Conservation (phyloP, 495 filamentous ascomycete genomes). For the Penicillium lividum region DNA sequence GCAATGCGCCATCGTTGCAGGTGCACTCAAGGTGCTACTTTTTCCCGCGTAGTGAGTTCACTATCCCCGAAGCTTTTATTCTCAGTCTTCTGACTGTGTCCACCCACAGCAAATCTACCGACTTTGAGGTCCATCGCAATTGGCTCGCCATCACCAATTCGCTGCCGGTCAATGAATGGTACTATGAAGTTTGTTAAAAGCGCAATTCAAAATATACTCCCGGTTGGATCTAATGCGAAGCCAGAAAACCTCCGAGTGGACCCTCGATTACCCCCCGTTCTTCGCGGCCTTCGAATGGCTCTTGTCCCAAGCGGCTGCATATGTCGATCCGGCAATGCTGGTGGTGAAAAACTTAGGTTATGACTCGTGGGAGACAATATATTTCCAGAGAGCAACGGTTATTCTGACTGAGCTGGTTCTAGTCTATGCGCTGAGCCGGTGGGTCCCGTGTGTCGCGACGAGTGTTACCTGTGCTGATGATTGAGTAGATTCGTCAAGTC, state of each 20-base stretch:
- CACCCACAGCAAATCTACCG: constrained; percentile 84
- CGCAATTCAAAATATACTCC: neutral
- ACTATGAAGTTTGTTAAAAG: constrained; percentile 68
- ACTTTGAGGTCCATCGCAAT: constrained; percentile 98
- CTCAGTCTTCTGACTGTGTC: neutral
- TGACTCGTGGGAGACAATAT: constrained; percentile 87
- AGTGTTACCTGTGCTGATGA: neutral
- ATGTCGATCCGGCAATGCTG: constrained; percentile 80
- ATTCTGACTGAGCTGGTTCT: constrained; percentile 84
- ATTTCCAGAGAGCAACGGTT: constrained; percentile 87
- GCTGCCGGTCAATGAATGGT: constrained; percentile 87
- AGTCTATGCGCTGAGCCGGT: constrained; percentile 81
- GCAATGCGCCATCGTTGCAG: constrained; percentile 84
- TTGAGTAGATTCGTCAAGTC: constrained; percentile 66
- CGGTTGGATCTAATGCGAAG: constrained; percentile 9
- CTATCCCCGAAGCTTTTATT: neutral
- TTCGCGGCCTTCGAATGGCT: constrained; percentile 97
- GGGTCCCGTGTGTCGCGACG: constrained; percentile 8
- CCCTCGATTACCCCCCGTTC: constrained; percentile 93
- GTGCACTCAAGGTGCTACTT: constrained; percentile 46
- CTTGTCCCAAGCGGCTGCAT: constrained; percentile 69
- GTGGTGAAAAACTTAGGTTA: constrained; percentile 77
- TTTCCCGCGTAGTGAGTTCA: neutral
- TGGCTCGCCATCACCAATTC: constrained; percentile 96
- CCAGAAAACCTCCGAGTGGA: constrained; percentile 96